Evolutionary conservation across 352 stramenopile species (phyloP), one percentile per base, ranked within the genome.

Genomic region (Phytophthora quininea): DNA sequence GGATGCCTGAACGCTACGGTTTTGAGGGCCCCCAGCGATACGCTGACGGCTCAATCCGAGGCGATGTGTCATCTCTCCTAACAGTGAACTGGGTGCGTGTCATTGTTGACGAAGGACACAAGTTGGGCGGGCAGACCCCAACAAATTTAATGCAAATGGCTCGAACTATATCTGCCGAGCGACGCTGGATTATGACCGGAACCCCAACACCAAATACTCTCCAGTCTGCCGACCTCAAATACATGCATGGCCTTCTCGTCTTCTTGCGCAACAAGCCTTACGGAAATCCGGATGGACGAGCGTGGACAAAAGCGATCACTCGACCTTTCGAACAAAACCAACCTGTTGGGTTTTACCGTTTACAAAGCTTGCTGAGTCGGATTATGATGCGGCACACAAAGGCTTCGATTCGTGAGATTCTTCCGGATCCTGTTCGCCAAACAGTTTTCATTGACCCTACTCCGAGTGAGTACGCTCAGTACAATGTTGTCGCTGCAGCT

Each of bases 381-480:
- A 83, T 98, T 14, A 98, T 98, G 95, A 79, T 98, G 30, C 83
- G 96, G 2, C 95, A 99, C 68, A 97, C 91, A 11, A 98, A 98
- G 56, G 62, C 74, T 6, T 95, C 96, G 19, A 84, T 98, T 10
- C 59, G 40, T 4, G 64, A 68, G 9, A 78, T 86, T 32, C 71
- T 3, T 89, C 8, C 79, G 1, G 64, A 80, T 5, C 77, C 75
- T 8, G 77, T 82, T 42, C 76, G 67, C 24, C 61, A 64, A n/a
- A 67, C 42, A 0, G 76, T 87, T 47, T 56, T 82, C 3, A 70
- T 92, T 30, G 67, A 89, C 65, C 77, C 84, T 10, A 88, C 77
- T 4, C 80, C 79, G 8, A 72, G 47, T 7, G 82, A 92, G 63
- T 85, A 86, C 40, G 71, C 77, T 0, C 57, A 75, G n/a, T 91